A percentile compares a stretch with the other conserved stretches of the same genome.
Conservation (phyloP, 306 rosid species). For the Quercus aquifolioides region DNA sequence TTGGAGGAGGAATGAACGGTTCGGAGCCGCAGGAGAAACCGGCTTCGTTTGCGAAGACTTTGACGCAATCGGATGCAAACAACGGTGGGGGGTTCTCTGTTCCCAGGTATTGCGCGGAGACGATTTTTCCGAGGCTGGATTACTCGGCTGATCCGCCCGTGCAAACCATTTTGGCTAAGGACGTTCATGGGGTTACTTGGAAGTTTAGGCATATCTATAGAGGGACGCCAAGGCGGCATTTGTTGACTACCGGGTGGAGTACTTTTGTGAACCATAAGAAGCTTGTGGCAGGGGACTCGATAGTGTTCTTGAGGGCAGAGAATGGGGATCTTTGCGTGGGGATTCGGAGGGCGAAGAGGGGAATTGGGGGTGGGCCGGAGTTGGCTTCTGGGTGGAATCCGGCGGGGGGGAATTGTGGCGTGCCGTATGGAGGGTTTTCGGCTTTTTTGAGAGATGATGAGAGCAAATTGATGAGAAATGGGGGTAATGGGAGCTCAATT, state of each 20-base stretch:
- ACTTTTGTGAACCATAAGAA: constrained; percentile 89
- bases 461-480: constrained; percentile 41
- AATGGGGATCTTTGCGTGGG: constrained; percentile 88
- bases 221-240: constrained; percentile 93
- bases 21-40: constrained; percentile 64
- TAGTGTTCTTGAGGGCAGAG: constrained; percentile 80
- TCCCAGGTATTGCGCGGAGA: constrained; percentile 90
- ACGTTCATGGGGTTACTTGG: constrained; percentile 93
- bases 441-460: constrained; percentile 57
- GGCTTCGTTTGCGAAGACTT: constrained; percentile 75
- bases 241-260: constrained; percentile 98
- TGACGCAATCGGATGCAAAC: constrained; percentile 96
- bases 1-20: constrained; percentile 45
- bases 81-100: constrained; percentile 97
- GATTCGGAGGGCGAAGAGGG: constrained; percentile 81
- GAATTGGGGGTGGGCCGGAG: constrained; percentile 63
- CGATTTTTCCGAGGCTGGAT: constrained; percentile 84
- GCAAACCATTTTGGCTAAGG: constrained; percentile 80
- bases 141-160: constrained; percentile 77
- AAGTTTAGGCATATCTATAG: constrained; percentile 87
- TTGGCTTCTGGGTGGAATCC: constrained; percentile 74
- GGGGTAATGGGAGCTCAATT: constrained; percentile 23
- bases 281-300: constrained; percentile 89
- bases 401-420: constrained; percentile 50
- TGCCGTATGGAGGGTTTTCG: constrained; percentile 60